Evolutionary conservation across 148 eudicot species (phyloP).

Genomic region (Rheum nobile): DNA sequence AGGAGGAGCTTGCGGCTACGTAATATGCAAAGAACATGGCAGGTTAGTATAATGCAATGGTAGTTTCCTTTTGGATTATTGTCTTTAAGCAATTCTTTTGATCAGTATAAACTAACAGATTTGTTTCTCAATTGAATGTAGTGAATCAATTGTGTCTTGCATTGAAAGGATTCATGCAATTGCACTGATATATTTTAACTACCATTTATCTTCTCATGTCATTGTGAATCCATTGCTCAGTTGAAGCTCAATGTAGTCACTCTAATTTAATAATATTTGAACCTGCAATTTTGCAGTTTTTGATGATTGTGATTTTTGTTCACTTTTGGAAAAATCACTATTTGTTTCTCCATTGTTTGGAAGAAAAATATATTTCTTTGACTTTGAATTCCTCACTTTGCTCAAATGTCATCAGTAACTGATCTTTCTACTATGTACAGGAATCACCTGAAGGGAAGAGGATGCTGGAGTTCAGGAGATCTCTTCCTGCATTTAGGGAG

Average conservation of each 20-base stretch:
- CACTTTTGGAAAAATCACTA: not conserved
- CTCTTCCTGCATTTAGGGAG: slow-evolving; percentile 85
- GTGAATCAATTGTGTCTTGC: not conserved
- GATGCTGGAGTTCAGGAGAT: slow-evolving; percentile 73
- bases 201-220: not conserved
- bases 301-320: not conserved
- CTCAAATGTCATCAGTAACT: not conserved
- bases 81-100: not conserved
- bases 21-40: slow-evolving; percentile 97
- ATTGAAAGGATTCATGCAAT: not conserved
- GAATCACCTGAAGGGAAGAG: slow-evolving; percentile 94
- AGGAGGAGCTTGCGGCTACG: slow-evolving; percentile 83
- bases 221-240: not conserved
- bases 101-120: not conserved
- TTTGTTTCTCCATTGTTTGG: not conserved
- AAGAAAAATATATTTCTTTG: not conserved
- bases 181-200: not conserved
- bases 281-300: not conserved
- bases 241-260: not conserved
- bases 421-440: slow-evolving; percentile 20
- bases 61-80: not conserved
- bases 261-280: not conserved
- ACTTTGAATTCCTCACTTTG: not conserved
- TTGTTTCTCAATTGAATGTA: not conserved
- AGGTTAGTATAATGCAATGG: slow-evolving; percentile 59